Evolutionary conservation across 2,329 filamentous ascomycete genomes (phyloP).

Genomic region (Claviceps sp.): DNA sequence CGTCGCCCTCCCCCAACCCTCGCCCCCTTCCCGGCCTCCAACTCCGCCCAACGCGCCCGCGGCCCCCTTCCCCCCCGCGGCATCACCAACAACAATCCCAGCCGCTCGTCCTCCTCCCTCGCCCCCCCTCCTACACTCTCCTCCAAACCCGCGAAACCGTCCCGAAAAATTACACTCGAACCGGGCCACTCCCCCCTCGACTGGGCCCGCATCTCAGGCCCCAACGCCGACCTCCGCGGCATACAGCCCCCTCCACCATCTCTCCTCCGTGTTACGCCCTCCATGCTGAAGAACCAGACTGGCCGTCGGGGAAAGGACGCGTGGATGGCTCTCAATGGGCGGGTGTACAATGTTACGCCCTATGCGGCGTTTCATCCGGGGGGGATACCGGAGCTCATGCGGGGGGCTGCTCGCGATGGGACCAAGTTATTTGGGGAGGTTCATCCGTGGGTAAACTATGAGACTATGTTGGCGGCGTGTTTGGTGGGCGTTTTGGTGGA

Average conservation of each 20-base stretch:
- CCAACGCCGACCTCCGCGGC: conserved; percentile 53
- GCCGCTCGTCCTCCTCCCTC: conserved; percentile 26
- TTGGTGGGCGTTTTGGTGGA: conserved; percentile 50
- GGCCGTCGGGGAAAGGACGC: conserved; percentile 75
- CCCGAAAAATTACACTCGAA: conserved; percentile 63
- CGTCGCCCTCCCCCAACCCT: conserved; percentile 19
- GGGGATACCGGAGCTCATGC: conserved; percentile 59
- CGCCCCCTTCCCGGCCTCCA: conserved; percentile 34
- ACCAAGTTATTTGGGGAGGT: conserved; percentile 52
- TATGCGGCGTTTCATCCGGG: conserved; percentile 88
- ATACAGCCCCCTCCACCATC: conserved; percentile 34
- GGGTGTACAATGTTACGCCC: conserved; percentile 87
- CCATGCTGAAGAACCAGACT: conserved; percentile 62
- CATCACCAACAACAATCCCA: conserved; percentile 9
- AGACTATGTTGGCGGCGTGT: conserved; percentile 53
- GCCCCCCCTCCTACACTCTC: conserved; percentile 42
- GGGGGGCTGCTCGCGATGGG: conserved; percentile 47
- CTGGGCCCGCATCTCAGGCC: conserved; percentile 70
- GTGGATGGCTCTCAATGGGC: conserved; percentile 80
- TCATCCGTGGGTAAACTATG: conserved; percentile 61
- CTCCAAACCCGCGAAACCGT: conserved; percentile 39
- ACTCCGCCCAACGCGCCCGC: conserved; percentile 37
- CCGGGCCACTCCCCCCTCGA: conserved; percentile 91
- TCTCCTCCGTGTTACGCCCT: conserved; percentile 64
- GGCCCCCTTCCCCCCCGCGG: conserved; percentile 29